Percentiles rank a stretch among this genome's conserved stretches.
Conservation (phyloP, 1,139 yeast genomes). For the Hansenula anomala region DNA sequence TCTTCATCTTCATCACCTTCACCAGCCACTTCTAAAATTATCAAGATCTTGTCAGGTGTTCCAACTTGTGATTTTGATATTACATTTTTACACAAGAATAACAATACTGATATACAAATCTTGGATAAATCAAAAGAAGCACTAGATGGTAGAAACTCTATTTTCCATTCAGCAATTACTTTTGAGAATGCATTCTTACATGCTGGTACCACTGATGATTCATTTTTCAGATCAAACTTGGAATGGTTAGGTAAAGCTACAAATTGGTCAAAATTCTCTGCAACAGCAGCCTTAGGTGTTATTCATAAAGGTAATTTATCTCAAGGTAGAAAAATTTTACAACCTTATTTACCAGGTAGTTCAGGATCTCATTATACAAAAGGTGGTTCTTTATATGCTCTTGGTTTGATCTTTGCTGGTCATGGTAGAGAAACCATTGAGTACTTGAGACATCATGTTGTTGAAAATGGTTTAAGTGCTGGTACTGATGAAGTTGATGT, state of each 20-base stretch:
- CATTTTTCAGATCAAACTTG: constrained; percentile 82
- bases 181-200: constrained; percentile 94
- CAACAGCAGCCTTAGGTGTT: constrained; percentile 97
- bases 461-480: constrained; percentile 61
- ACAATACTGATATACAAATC: constrained; percentile 80
- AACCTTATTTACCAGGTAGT: constrained; percentile 88
- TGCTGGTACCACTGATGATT: constrained; percentile 95
- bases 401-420: constrained; percentile 94
- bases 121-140: constrained; percentile 76
- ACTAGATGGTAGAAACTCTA: constrained; percentile 88
- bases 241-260: constrained; percentile 98
- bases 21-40: constrained; percentile 39
- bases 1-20: constrained; percentile 23
- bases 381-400: constrained; percentile 93
- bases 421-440: constrained; percentile 88
- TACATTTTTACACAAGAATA: constrained; percentile 81
- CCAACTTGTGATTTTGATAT: constrained; percentile 93
- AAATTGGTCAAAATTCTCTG: constrained; percentile 96
- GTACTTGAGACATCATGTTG: constrained; percentile 69
- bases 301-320: constrained; percentile 93
- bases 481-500: constrained; percentile 79
- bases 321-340: constrained; percentile 82
- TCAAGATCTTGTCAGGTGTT: constrained; percentile 79
- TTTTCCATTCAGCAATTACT: constrained; percentile 94
- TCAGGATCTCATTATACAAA: constrained; percentile 79